Conservation (phyloP, 139 green algal genomes). For the Tetratostichococcus sp. region DNA sequence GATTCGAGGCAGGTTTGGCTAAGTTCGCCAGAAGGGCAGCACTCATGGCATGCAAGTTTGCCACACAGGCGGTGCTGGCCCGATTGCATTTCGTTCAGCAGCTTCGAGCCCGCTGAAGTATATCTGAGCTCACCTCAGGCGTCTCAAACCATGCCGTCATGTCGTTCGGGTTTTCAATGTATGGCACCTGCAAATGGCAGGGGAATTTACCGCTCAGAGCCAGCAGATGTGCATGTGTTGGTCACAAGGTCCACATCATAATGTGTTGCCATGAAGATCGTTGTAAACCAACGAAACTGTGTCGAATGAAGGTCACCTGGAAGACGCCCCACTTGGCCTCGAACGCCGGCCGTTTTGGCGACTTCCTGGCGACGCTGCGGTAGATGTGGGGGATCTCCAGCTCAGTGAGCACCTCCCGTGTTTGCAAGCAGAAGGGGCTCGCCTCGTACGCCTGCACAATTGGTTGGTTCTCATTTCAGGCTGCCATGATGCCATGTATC, state of each 20-base stretch:
- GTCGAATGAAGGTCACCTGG: conserved; percentile 41
- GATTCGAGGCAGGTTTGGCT: too few relatives aligned
- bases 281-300: background rate
- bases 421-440: conserved; percentile 36
- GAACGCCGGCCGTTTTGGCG: conserved; percentile 75
- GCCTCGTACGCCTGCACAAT: conserved; percentile 65
- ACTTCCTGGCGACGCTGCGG: conserved; percentile 51
- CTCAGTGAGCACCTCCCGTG: conserved; percentile 37
- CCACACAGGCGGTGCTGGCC: too few relatives aligned
- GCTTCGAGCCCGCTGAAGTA: too few relatives aligned
- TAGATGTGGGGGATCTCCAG: conserved; percentile 33
- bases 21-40: too few relatives aligned
- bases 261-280: background rate
- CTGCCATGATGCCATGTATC: too few relatives aligned
- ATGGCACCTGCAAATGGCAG: conserved; percentile 17
- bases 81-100: too few relatives aligned
- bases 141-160: conserved; percentile 86
- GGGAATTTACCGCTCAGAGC: background rate
- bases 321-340: conserved; percentile 62
- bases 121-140: conserved; percentile 6
- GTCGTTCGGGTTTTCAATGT: conserved; percentile 79
- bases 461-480: too few relatives aligned
- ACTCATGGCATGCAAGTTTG: too few relatives aligned
- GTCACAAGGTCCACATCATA: background rate
- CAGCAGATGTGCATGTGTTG: background rate